These are phyloP conservation scores for Puccinellia tenuiflora DNA, from an alignment of 176 grass and related monocot genomes.

Conservation along the genomic window DNA sequence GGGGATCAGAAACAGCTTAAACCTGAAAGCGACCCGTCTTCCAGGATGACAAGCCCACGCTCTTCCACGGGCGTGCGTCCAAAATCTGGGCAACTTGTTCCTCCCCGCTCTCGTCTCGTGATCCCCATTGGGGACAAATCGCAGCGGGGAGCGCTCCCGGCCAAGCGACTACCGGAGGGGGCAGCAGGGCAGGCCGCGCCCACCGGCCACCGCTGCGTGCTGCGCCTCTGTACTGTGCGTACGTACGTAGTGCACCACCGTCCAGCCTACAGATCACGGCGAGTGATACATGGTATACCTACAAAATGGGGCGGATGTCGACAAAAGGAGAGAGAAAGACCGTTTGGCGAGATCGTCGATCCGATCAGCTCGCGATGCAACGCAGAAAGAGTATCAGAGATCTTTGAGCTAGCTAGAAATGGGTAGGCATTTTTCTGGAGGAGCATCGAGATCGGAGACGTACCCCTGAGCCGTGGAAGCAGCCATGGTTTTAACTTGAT, in stretches of 20 bases:
- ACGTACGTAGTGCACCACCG: slow-evolving; percentile 6
- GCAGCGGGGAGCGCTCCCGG: slow-evolving; percentile 36
- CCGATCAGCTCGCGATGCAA: background rate
- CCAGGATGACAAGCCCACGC: slow-evolving; percentile 35
- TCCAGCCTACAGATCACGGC: slow-evolving; percentile 22
- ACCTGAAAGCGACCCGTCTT: slow-evolving; percentile 36
- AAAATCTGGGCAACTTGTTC: slow-evolving; percentile 60
- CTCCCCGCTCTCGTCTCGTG: slow-evolving; percentile 47
- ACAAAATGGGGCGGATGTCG: slow-evolving; percentile 12
- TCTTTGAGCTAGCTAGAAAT: slow-evolving; percentile 6
- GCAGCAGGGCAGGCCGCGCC: slow-evolving; percentile 25
- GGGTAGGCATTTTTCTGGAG: background rate
- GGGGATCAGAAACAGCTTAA: slow-evolving; percentile 33
- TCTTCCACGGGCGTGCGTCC: slow-evolving; percentile 36
- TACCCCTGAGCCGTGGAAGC: slow-evolving; percentile 19
- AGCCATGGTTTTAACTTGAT: background rate
- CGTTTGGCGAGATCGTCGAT: slow-evolving; percentile 16
- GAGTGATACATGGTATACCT: slow-evolving; percentile 22
- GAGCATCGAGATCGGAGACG: background rate
- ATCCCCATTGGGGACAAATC: slow-evolving; percentile 31
- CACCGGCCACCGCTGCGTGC: slow-evolving; percentile 27
- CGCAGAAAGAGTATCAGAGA: background rate
- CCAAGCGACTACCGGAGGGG: slow-evolving; percentile 29
- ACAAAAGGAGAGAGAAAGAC: background rate
- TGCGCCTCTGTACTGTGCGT: background rate